These are phyloP conservation scores for Metarhizium anisopliae DNA, from an alignment of 2,329 filamentous ascomycete genomes.

Conservation along the genomic window DNA sequence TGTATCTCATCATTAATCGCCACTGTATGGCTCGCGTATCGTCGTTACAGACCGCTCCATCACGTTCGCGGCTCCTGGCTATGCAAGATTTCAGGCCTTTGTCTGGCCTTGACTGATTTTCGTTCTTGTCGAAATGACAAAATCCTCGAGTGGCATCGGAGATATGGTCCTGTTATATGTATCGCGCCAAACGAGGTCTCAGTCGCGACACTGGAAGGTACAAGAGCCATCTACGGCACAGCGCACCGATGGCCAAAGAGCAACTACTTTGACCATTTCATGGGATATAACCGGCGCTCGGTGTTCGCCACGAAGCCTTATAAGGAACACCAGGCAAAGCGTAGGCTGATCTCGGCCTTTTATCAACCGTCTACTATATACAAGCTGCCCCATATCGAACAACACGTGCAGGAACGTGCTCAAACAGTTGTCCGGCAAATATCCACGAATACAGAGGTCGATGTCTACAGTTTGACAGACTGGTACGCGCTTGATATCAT, in stretches of 20 bases:
- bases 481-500: constrained; percentile 7
- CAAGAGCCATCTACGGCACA: background rate
- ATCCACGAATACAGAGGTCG: background rate
- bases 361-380: constrained; percentile 7
- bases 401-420: constrained; percentile 2
- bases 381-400: constrained; percentile 4
- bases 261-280: constrained; percentile 7
- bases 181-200: constrained; percentile 7
- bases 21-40: too few species aligned
- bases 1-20: too few species aligned
- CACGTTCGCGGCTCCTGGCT: too few species aligned
- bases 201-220: constrained; percentile 1
- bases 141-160: constrained; percentile 4
- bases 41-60: too few species aligned
- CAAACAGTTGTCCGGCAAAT: background rate
- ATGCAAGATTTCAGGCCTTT: too few species aligned
- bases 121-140: constrained; percentile 1
- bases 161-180: constrained; percentile 5
- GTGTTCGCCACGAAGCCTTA: constrained; percentile 7
- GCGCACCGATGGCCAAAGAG: constrained; percentile 5
- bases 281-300: constrained; percentile 3
- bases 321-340: constrained; percentile 3
- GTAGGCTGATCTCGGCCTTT: constrained; percentile 6
- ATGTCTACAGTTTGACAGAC: constrained; percentile 3
- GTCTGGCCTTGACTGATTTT: constrained; percentile 1